These are phyloP conservation scores for Drosera spatulata DNA, from an alignment of 179 eudicot species.

Conservation along the genomic window DNA sequence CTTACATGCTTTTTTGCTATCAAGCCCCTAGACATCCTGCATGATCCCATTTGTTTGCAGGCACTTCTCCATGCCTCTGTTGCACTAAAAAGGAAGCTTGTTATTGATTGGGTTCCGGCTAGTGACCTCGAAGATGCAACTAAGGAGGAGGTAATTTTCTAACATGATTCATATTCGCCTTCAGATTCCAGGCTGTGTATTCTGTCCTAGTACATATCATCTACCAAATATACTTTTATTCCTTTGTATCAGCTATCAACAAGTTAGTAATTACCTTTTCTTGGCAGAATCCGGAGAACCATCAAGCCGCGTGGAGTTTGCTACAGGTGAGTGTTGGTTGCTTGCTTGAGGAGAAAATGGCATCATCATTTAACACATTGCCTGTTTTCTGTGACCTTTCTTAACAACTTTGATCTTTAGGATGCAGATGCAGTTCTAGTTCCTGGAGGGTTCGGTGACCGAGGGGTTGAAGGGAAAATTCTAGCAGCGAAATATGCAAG, in stretches of 20 bases:
- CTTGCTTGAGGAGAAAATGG: not conserved
- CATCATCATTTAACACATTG: not conserved
- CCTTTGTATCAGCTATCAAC: not conserved
- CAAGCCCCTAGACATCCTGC: too few species aligned
- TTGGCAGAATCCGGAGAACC: constrained; percentile 63
- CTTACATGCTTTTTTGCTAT: too few species aligned
- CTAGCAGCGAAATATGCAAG: constrained; percentile 94
- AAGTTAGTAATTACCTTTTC: constrained; percentile 1
- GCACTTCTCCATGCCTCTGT: constrained; percentile 94
- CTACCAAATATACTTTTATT: too few species aligned
- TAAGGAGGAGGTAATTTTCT: constrained; percentile 54
- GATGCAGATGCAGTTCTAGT: constrained; percentile 84
- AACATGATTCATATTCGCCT: too few species aligned
- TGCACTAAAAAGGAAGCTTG: constrained; percentile 55
- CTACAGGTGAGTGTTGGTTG: constrained; percentile 71
- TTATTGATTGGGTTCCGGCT: constrained; percentile 72
- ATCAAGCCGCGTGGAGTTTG: constrained; percentile 54
- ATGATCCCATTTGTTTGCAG: constrained; percentile 24
- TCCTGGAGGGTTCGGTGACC: constrained; percentile 99
- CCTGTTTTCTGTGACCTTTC: not conserved
- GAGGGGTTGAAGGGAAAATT: constrained; percentile 93
- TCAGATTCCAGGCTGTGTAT: too few species aligned
- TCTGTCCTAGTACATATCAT: too few species aligned
- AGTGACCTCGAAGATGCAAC: constrained; percentile 81
- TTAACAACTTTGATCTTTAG: constrained; percentile 27